These are phyloP conservation scores for Clavariopsis aquatica DNA, from an alignment of 495 filamentous ascomycete genomes.

Conservation along the genomic window DNA sequence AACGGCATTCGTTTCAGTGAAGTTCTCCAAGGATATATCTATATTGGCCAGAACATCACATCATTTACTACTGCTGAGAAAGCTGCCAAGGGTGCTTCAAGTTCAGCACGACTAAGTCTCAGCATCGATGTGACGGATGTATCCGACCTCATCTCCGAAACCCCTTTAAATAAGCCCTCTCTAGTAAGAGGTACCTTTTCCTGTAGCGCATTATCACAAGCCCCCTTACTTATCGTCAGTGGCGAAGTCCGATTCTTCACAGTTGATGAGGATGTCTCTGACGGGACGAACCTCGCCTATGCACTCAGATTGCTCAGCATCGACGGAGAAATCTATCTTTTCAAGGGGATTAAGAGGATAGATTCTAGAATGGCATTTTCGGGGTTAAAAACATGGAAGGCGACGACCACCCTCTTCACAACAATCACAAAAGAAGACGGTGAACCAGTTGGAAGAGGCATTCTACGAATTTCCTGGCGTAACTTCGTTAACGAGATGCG, in stretches of 20 bases:
- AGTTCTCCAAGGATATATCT: constrained; percentile 64
- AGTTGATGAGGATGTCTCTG: constrained; percentile 54
- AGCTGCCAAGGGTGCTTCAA: constrained; percentile 53
- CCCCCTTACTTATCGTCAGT: constrained; percentile 61
- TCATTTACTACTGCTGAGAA: constrained; percentile 59
- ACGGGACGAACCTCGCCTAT: constrained; percentile 61
- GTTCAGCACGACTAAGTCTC: constrained; percentile 61
- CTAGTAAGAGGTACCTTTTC: constrained; percentile 62
- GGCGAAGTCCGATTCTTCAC: constrained; percentile 62
- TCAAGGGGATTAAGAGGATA: constrained; percentile 65
- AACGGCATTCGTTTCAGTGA: constrained; percentile 61
- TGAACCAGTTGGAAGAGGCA: constrained; percentile 57
- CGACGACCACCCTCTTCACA: constrained; percentile 65
- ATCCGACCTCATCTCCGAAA: constrained; percentile 42
- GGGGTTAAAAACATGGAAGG: constrained; percentile 57
- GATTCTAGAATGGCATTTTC: constrained; percentile 60
- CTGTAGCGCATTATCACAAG: constrained; percentile 54
- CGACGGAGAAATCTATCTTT: constrained; percentile 54
- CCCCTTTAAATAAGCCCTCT: constrained; percentile 54
- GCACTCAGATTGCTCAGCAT: constrained; percentile 60
- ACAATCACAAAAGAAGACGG: constrained; percentile 49
- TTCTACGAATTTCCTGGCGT: constrained; percentile 56
- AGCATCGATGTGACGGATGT: constrained; percentile 56
- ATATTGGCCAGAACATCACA: constrained; percentile 53
- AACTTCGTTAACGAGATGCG: constrained; percentile 62